phyloP scores from a whole-genome alignment of 73 alveolate species.

The Tetrahymena malaccensis region DNA sequence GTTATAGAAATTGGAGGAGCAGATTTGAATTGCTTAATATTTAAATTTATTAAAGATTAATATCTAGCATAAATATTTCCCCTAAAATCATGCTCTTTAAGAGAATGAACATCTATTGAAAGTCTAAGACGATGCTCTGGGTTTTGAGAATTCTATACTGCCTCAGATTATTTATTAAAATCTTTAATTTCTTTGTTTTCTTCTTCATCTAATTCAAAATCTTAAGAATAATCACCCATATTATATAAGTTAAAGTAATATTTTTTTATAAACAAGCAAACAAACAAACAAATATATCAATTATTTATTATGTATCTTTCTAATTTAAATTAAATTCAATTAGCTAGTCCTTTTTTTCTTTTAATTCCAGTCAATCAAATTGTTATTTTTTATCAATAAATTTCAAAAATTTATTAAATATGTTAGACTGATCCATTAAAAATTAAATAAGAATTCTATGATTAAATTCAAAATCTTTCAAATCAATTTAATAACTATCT shows the following conservation, averaged over 20 bases:
- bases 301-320: background rate
- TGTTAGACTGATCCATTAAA: background rate
- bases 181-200: background rate
- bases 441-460: no score
- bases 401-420: background rate
- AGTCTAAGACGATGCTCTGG: background rate
- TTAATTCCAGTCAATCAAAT: background rate
- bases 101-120: conserved; percentile 10
- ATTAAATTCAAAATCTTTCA: background rate
- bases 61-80: conserved; percentile 21
- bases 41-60: background rate
- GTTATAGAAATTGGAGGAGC: conserved; percentile 20
- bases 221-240: background rate
- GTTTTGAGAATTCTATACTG: background rate
- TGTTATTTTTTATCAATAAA: background rate
- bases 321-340: background rate
- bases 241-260: no score
- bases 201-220: background rate
- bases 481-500: no score
- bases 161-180: background rate
- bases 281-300: no score
- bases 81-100: conserved; percentile 33
- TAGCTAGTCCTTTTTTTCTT: background rate
- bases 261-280: no score
- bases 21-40: conserved; percentile 28